Conservation (phyloP, 139 green algal species). For the Penium margaritaceum region DNA sequence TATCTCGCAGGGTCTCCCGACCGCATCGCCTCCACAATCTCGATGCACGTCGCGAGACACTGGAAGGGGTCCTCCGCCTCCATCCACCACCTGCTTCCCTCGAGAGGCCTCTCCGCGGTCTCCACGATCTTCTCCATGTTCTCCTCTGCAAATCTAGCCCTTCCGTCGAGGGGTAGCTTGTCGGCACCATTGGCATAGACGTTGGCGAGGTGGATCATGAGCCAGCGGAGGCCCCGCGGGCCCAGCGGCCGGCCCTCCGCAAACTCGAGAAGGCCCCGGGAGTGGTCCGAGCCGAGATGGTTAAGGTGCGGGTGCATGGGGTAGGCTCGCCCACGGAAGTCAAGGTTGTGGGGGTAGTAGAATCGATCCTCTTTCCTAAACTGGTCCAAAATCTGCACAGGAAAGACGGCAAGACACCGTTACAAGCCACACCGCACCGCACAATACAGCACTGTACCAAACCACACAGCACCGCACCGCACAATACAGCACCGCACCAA, state of each 20-base stretch:
- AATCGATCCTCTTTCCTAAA: slow-evolving; percentile 53
- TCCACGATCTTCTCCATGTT: slow-evolving; percentile 60
- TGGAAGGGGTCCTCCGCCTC: slow-evolving; percentile 76
- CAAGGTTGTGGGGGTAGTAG: slow-evolving; percentile 86
- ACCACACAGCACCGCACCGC: background rate
- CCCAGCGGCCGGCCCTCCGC: slow-evolving; percentile 60
- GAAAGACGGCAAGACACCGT: background rate
- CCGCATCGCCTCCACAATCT: slow-evolving; percentile 65
- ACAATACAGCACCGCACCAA: background rate
- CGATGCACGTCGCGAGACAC: slow-evolving; percentile 77
- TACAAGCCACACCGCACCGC: background rate
- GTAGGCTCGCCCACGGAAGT: slow-evolving; percentile 93
- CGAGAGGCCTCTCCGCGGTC: slow-evolving; percentile 54
- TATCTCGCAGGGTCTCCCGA: slow-evolving; percentile 61
- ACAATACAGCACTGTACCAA: background rate
- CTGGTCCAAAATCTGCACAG: slow-evolving; percentile 9
- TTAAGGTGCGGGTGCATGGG: slow-evolving; percentile 88
- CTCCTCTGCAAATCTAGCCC: slow-evolving; percentile 57
- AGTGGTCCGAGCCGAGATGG: slow-evolving; percentile 82
- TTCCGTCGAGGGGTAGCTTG: slow-evolving; percentile 71
- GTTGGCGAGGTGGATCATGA: slow-evolving; percentile 76
- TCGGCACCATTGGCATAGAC: slow-evolving; percentile 69
- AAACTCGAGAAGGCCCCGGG: slow-evolving; percentile 69
- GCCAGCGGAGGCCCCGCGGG: slow-evolving; percentile 70
- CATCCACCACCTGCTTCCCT: slow-evolving; percentile 64